These are phyloP conservation scores for Nepenthes gracilis DNA, from an alignment of 148 eudicot genomes.

Conservation along the genomic window DNA sequence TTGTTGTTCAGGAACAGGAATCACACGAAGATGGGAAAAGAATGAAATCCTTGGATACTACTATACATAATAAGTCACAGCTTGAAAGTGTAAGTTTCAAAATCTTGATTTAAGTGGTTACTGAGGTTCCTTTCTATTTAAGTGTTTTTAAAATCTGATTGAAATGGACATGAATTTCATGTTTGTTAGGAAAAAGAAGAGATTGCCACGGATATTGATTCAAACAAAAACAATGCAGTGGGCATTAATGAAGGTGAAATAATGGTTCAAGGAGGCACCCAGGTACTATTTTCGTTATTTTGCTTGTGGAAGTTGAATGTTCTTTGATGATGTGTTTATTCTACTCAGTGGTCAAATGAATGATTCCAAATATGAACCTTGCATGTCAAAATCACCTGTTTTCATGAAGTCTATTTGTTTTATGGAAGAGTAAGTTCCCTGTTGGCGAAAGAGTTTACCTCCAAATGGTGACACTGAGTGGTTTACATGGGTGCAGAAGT, in stretches of 20 bases:
- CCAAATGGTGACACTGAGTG: too few relatives aligned
- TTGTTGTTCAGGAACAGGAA: constrained; percentile 24
- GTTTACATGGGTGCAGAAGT: too few relatives aligned
- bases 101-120: constrained; percentile 1
- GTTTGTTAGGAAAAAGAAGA: constrained; percentile 27
- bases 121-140: background rate
- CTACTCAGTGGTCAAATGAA: too few relatives aligned
- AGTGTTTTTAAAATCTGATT: background rate
- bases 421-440: too few relatives aligned
- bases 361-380: too few relatives aligned
- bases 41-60: constrained; percentile 16
- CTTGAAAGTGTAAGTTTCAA: constrained; percentile 22
- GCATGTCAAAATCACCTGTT: too few relatives aligned
- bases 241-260: constrained; percentile 21
- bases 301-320: background rate
- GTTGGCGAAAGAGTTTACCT: too few relatives aligned
- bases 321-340: background rate
- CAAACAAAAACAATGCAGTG: constrained; percentile 15
- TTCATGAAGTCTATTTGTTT: too few relatives aligned
- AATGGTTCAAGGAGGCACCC: constrained; percentile 20
- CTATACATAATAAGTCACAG: constrained; percentile 11
- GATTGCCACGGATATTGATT: constrained; percentile 16
- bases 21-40: constrained; percentile 24
- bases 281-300: constrained; percentile 29
- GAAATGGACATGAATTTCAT: constrained; percentile 4